Percentiles rank a stretch among this genome's conserved stretches.
These are phyloP conservation scores for Trichophyton equinum DNA, from an alignment of 2,329 filamentous ascomycete genomes.

Conservation along the genomic window DNA sequence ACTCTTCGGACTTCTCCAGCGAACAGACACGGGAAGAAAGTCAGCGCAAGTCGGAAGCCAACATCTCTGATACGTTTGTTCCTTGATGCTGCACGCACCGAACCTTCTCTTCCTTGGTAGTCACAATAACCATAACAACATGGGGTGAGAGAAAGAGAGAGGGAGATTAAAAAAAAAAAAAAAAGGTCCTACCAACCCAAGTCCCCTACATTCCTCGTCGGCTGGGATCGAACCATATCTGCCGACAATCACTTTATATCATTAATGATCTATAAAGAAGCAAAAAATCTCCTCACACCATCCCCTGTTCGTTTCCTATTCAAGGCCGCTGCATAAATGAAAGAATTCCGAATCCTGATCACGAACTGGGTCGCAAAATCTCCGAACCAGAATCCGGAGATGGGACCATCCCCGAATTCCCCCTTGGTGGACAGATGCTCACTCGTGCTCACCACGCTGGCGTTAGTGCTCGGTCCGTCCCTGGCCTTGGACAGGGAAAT, in stretches of 20 bases:
- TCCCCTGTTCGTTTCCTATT: background rate
- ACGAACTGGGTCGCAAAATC: background rate
- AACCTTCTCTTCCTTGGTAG: background rate
- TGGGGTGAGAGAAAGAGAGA: background rate
- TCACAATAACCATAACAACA: background rate
- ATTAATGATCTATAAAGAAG: constrained; percentile 2
- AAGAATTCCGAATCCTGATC: background rate
- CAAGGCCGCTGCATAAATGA: background rate
- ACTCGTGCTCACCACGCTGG: too few relatives aligned
- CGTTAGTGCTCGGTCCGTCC: background rate
- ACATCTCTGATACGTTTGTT: background rate
- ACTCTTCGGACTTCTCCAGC: background rate
- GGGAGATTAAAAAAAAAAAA: too few relatives aligned
- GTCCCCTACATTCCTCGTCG: background rate
- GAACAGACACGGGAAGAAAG: background rate
- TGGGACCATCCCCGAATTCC: background rate
- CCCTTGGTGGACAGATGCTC: background rate
- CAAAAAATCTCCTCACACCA: background rate
- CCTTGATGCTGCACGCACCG: background rate
- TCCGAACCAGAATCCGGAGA: background rate
- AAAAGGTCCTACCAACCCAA: background rate
- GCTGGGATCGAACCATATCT: background rate
- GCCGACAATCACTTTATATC: background rate
- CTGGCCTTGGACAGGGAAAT: background rate
- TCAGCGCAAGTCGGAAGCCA: background rate